phyloP scores from a whole-genome alignment of 2,329 filamentous ascomycete species.

The Stagonosporopsis cucurbitacearum region DNA sequence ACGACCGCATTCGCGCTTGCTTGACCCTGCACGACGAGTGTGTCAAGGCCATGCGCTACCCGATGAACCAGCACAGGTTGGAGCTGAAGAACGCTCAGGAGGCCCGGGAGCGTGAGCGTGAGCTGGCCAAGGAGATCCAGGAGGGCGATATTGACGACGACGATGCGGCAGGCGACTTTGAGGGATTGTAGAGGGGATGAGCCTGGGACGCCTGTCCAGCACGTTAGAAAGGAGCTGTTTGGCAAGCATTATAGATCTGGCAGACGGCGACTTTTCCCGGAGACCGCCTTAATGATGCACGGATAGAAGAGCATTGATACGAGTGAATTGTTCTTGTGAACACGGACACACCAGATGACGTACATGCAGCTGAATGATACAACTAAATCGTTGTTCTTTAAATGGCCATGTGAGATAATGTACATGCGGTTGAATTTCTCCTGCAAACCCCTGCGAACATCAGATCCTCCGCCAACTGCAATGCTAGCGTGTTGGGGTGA shows the following conservation, averaged over 20 bases:
- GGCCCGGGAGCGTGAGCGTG: constrained; percentile 92
- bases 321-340: neutral
- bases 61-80: constrained; percentile 97
- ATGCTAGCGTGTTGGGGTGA: constrained; percentile 34
- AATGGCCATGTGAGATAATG: neutral
- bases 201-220: neutral
- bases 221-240: constrained; percentile 31
- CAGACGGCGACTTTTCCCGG: neutral
- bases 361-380: no score
- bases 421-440: neutral
- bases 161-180: constrained; percentile 93
- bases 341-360: no score
- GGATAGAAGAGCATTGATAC: constrained; percentile 23
- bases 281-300: constrained; percentile 32
- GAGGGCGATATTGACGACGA: constrained; percentile 97
- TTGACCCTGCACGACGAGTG: constrained; percentile 94
- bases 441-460: constrained; percentile 24
- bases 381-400: no score
- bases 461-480: constrained; percentile 18
- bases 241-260: constrained; percentile 32
- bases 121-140: constrained; percentile 98
- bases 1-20: constrained; percentile 93
- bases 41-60: constrained; percentile 99
- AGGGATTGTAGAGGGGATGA: constrained; percentile 74
- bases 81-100: constrained; percentile 99